Evolutionary conservation across 2,329 filamentous ascomycete species (phyloP), one percentile per base, ranked within the genome.

Genomic region (Colletotrichum sp.): DNA sequence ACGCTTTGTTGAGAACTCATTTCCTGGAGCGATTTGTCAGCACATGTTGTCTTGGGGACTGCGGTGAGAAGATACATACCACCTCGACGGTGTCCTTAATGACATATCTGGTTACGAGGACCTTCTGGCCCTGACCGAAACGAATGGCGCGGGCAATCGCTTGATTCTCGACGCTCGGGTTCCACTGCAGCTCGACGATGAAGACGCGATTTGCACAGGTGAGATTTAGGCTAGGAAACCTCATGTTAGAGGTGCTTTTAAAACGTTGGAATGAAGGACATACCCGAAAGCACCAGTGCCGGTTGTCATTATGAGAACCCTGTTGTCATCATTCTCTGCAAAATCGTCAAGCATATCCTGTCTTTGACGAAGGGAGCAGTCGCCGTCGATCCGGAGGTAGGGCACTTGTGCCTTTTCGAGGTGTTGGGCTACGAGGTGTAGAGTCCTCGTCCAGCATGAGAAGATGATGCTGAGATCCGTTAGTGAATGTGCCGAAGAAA

Each of bases 121-220:
- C 89, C 12, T 84, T 69, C 7, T 84, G 77, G 3, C 80, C 78
- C 73, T 91, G 89, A 0, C 88, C 87, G 1, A 91, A 81, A 0
- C 89, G 85, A 4, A 89, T 80, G 0, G 87, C 88, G 13, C 89
- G 82, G 1, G 84, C 88, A 14, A 91, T 86, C 0, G 89, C 90
- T 71, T 91, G 89, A 14, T 85, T 85, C 73, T 91, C 90, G 0
- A 89, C 85, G 3, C 84, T 86, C 0, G 89, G 89, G 52, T 91
- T 91, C 89, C 89, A 91, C 30, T 91, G 90, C 0, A 88, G 85
- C 66, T 91, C 90, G 0, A 90, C 81, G 4, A 91, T 86, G 73
- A 88, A 89, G 0, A 91, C 85, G 0, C 86, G 83, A 59, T 86
- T 89, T 0, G 89, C 89, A 0, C 83, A 83, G 0, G 87, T 85